Conservation (phyloP, 2,329 filamentous ascomycete genomes). For the Beauveria australis region DNA sequence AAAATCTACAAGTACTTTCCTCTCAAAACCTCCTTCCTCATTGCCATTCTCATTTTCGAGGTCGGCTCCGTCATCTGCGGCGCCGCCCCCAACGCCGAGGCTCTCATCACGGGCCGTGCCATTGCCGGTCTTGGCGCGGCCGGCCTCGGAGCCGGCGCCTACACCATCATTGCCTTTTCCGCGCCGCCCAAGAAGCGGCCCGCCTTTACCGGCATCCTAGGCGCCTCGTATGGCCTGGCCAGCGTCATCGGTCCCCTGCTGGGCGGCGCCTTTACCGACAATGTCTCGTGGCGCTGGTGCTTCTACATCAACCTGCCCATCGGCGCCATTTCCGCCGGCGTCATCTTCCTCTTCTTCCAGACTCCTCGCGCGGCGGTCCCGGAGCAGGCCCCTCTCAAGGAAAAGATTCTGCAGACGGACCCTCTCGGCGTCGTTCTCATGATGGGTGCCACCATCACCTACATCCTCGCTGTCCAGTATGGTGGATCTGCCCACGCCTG, state of each 20-base stretch:
- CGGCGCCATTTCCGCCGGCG: slow-evolving; percentile 19
- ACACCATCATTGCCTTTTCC: slow-evolving; percentile 36
- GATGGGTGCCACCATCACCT: slow-evolving; percentile 30
- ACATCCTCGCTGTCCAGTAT: slow-evolving; percentile 35
- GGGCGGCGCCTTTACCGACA: slow-evolving; percentile 20
- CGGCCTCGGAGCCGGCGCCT: slow-evolving; percentile 35
- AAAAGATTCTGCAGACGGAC: slow-evolving; percentile 37
- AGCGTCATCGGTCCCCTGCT: slow-evolving; percentile 19
- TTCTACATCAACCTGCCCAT: slow-evolving; percentile 27
- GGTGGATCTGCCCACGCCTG: slow-evolving; percentile 32
- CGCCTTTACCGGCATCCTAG: slow-evolving; percentile 18
- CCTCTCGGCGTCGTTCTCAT: slow-evolving; percentile 30
- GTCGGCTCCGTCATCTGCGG: slow-evolving; percentile 38
- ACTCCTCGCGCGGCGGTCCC: slow-evolving; percentile 28
- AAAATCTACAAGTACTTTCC: slow-evolving; percentile 38
- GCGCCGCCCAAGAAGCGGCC: slow-evolving; percentile 18
- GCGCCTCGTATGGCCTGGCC: slow-evolving; percentile 19
- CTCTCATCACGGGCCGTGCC: slow-evolving; percentile 38
- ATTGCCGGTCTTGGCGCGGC: slow-evolving; percentile 34
- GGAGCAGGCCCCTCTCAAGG: slow-evolving; percentile 21
- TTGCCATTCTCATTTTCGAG: slow-evolving; percentile 38
- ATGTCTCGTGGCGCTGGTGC: slow-evolving; percentile 22
- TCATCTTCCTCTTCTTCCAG: slow-evolving; percentile 28
- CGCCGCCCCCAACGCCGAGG: slow-evolving; percentile 25
- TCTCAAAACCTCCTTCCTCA: slow-evolving; percentile 35